phyloP scores from a whole-genome alignment of 805 yeast genomes.

The Metschnikowia lunata region DNA sequence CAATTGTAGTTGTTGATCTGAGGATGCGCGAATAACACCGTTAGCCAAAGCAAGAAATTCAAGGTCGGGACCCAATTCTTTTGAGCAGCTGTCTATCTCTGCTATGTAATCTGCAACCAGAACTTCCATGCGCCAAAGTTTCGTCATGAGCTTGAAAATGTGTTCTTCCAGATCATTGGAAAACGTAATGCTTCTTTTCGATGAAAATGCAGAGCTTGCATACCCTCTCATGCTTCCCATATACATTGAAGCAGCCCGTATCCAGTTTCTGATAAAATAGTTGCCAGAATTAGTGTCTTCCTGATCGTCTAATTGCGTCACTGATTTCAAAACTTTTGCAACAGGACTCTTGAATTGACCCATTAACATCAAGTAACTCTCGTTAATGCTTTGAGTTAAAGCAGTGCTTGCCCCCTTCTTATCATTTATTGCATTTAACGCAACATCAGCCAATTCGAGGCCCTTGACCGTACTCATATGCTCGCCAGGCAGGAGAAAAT shows the following conservation, averaged over 20 bases:
- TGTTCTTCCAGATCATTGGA: slow-evolving; percentile 6
- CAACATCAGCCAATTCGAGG: slow-evolving; percentile 38
- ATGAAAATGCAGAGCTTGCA: slow-evolving; percentile 5
- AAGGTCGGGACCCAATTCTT: slow-evolving; percentile 10
- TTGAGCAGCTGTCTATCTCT: not conserved
- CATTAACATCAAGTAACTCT: slow-evolving; percentile 37
- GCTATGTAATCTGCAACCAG: slow-evolving; percentile 8
- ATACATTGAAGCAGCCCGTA: slow-evolving; percentile 7
- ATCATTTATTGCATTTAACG: slow-evolving; percentile 33
- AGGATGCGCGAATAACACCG: slow-evolving; percentile 12
- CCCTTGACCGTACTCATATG: slow-evolving; percentile 32
- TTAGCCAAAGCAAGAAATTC: slow-evolving; percentile 14
- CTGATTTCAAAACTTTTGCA: slow-evolving; percentile 26
- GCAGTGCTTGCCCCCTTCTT: slow-evolving; percentile 31
- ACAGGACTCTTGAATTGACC: slow-evolving; percentile 42
- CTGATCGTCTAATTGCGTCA: slow-evolving; percentile 6
- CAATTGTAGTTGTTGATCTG: slow-evolving; percentile 17
- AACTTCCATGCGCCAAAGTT: slow-evolving; percentile 11
- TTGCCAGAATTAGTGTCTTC: slow-evolving; percentile 2
- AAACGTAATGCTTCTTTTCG: slow-evolving; percentile 8
- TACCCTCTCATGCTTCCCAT: slow-evolving; percentile 14
- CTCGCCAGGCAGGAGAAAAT: slow-evolving; percentile 24
- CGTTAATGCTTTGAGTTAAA: slow-evolving; percentile 36
- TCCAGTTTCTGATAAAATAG: slow-evolving; percentile 9
- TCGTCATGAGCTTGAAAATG: not conserved